Conservation (phyloP, 257 asterid species). For the Przewalskia tangutica region DNA sequence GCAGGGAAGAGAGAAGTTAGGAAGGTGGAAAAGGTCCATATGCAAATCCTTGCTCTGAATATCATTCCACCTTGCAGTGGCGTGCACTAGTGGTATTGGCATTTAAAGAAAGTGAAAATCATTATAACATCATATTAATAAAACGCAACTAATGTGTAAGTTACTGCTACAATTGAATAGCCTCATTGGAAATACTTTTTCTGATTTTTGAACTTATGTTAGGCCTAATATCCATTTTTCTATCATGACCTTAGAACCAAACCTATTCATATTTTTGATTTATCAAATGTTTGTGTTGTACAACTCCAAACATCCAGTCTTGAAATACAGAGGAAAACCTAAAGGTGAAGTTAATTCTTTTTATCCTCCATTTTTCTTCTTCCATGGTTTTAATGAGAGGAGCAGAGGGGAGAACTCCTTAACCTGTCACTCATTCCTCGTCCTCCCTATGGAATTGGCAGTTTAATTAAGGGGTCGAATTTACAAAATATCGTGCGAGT, state of each 20-base stretch:
- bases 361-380: too few relatives aligned
- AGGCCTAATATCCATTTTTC: too few relatives aligned
- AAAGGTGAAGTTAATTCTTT: too few relatives aligned
- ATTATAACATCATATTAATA: background rate
- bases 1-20: conserved; percentile 72
- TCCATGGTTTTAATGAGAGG: too few relatives aligned
- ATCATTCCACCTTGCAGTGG: background rate
- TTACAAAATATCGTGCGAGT: background rate
- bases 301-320: background rate
- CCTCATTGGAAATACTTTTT: background rate
- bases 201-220: too few relatives aligned
- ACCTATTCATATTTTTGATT: background rate
- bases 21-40: conserved; percentile 49
- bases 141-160: background rate
- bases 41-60: conserved; percentile 30
- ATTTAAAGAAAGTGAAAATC: background rate
- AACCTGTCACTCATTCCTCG: too few relatives aligned
- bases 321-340: background rate
- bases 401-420: too few relatives aligned
- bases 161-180: background rate
- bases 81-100: background rate
- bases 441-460: too few relatives aligned
- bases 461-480: background rate
- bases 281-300: background rate
- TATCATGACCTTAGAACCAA: background rate